These are phyloP conservation scores for Lecanosticta acicola DNA, from an alignment of 2,329 filamentous ascomycete species.

Conservation along the genomic window DNA sequence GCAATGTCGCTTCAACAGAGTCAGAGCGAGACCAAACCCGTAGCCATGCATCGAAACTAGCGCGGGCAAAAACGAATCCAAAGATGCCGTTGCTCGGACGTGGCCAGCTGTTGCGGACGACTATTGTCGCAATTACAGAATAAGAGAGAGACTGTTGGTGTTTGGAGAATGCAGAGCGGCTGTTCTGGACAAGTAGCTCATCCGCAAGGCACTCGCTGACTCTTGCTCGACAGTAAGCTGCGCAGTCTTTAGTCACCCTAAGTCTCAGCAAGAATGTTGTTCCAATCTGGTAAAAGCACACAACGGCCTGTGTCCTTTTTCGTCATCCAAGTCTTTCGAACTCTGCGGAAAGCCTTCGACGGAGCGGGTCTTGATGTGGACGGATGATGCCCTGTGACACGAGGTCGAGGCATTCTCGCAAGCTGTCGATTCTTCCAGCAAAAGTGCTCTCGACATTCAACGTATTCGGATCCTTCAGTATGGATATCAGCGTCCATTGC, in stretches of 20 bases:
- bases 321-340: conserved; percentile 33
- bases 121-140: too few relatives aligned
- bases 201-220: too few relatives aligned
- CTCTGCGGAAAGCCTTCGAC: conserved; percentile 34
- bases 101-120: too few relatives aligned
- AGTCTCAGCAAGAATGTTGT: not conserved
- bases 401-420: conserved; percentile 36
- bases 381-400: conserved; percentile 32
- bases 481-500: conserved; percentile 30
- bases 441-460: conserved; percentile 33
- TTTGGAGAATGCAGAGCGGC: too few relatives aligned
- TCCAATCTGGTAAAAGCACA: conserved; percentile 26
- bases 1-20: too few relatives aligned
- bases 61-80: too few relatives aligned
- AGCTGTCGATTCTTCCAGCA: conserved; percentile 38
- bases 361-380: conserved; percentile 33
- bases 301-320: conserved; percentile 32
- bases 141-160: too few relatives aligned
- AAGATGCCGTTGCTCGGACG: too few relatives aligned
- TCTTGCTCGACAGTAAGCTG: not conserved
- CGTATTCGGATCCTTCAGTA: conserved; percentile 9
- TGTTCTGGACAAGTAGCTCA: too few relatives aligned
- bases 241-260: too few relatives aligned
- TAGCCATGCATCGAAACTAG: too few relatives aligned
- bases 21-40: too few relatives aligned